Evolutionary conservation across 768 basidiomycete genomes (phyloP).

Genomic region (Dioszegia crocea): DNA sequence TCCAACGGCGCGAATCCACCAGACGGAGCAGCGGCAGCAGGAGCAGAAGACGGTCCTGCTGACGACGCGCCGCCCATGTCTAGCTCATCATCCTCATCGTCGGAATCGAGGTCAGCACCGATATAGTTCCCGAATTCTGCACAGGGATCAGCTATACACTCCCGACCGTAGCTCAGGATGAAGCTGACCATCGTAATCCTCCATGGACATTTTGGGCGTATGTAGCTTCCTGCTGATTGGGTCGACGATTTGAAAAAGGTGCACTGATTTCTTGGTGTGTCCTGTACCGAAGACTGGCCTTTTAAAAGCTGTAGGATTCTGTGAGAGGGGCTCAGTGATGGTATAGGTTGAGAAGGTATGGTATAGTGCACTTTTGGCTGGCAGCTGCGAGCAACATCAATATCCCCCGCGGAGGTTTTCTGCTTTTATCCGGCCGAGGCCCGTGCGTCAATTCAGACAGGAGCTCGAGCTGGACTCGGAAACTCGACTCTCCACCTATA

Average conservation of each 20-base stretch:
- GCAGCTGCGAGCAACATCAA: background rate
- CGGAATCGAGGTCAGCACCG: conserved; percentile 87
- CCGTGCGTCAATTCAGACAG: too few relatives aligned
- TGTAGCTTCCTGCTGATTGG: background rate
- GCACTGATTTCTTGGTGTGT: too few relatives aligned
- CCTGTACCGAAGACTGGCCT: too few relatives aligned
- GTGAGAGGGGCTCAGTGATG: too few relatives aligned
- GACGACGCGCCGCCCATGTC: conserved; percentile 53
- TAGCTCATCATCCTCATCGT: conserved; percentile 58
- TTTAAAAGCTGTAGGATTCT: too few relatives aligned
- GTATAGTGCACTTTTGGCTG: background rate
- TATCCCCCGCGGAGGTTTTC: background rate
- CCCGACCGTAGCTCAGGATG: background rate
- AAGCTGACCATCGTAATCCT: conserved; percentile 49
- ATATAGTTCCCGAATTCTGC: conserved; percentile 92
- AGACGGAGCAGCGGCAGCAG: conserved; percentile 50
- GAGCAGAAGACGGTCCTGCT: conserved; percentile 37
- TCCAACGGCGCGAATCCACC: conserved; percentile 62
- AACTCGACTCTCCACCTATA: too few relatives aligned
- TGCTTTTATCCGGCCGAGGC: background rate
- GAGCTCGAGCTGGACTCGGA: too few relatives aligned
- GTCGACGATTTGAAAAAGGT: too few relatives aligned
- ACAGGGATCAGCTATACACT: conserved; percentile 9
- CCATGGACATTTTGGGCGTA: conserved; percentile 45
- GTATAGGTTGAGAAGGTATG: too few relatives aligned